These are phyloP conservation scores for Ascochyta pisi DNA, from an alignment of 2,329 filamentous ascomycete species.

Conservation along the genomic window DNA sequence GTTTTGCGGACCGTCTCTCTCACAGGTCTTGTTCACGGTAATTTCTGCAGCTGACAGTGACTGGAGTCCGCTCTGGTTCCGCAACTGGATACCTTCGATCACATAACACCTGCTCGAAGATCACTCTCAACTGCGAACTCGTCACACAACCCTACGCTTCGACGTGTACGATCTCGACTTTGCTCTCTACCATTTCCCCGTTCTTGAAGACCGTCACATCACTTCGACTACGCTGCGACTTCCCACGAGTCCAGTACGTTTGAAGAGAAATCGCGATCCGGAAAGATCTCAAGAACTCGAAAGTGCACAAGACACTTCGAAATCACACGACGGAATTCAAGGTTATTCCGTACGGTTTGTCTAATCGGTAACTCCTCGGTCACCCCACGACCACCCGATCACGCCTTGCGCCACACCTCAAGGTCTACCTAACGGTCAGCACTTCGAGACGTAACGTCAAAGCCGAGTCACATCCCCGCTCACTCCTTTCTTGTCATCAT, in stretches of 20 bases:
- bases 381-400: conserved; percentile 50
- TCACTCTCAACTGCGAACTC: conserved; percentile 38
- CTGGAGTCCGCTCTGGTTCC: conserved; percentile 48
- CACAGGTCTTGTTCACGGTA: conserved; percentile 50
- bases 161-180: conserved; percentile 26
- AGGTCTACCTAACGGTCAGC: conserved; percentile 46
- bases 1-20: conserved; percentile 47
- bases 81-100: conserved; percentile 44
- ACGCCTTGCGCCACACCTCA: conserved; percentile 41
- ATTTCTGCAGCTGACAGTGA: conserved; percentile 54
- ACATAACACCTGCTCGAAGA: conserved; percentile 42
- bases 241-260: conserved; percentile 20
- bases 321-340: conserved; percentile 47
- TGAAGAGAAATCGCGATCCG: conserved; percentile 24
- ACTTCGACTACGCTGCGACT: conserved; percentile 24
- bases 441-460: conserved; percentile 46
- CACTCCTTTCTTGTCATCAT: conserved; percentile 40
- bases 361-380: conserved; percentile 49
- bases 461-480: conserved; percentile 39
- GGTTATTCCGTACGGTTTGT: conserved; percentile 48
- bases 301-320: conserved; percentile 29
- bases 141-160: conserved; percentile 37
- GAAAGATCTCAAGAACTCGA: conserved; percentile 30
- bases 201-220: conserved; percentile 20
- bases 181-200: conserved; percentile 23